Percentiles rank a stretch among this genome's conserved stretches.
Conservation (phyloP, 2,329 filamentous ascomycete genomes). For the Zymoseptoria crescenta region DNA sequence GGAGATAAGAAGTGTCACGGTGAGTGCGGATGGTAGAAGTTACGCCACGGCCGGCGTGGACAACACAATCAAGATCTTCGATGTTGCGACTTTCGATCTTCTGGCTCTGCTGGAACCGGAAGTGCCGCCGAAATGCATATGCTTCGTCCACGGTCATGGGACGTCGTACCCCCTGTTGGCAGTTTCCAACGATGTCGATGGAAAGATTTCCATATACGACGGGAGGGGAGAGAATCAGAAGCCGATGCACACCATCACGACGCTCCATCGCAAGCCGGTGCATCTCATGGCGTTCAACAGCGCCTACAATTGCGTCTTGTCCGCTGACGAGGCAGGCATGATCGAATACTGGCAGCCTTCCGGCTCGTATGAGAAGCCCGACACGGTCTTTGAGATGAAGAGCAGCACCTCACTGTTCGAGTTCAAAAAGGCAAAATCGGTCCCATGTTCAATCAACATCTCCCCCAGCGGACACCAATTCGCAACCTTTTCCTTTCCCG, state of each 20-base stretch:
- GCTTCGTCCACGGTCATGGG: conserved; percentile 84
- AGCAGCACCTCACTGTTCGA: conserved; percentile 91
- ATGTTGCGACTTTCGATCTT: conserved; percentile 62
- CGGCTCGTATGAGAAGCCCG: conserved; percentile 78
- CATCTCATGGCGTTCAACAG: conserved; percentile 85
- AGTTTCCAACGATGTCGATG: conserved; percentile 66
- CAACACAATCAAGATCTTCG: conserved; percentile 69
- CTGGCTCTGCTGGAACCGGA: conserved; percentile 74
- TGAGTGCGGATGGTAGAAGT: conserved; percentile 82
- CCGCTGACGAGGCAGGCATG: conserved; percentile 85
- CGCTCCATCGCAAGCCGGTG: conserved; percentile 74
- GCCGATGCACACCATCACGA: conserved; percentile 68
- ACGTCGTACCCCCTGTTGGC: conserved; percentile 83
- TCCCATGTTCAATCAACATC: conserved; percentile 71
- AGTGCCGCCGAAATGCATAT: conserved; percentile 68
- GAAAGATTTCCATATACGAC: conserved; percentile 75
- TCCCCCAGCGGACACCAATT: conserved; percentile 83
- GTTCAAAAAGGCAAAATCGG: conserved; percentile 88
- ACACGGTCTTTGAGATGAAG: conserved; percentile 86
- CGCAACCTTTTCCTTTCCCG: conserved; percentile 82
- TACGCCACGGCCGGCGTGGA: conserved; percentile 83
- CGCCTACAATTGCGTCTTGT: conserved; percentile 80
- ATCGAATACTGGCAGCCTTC: conserved; percentile 90
- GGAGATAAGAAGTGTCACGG: conserved; percentile 74
- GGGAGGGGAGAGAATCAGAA: conserved; percentile 72